Evolutionary conservation across 1,139 yeast genomes (phyloP).

Genomic region (Taphrina deformans): DNA sequence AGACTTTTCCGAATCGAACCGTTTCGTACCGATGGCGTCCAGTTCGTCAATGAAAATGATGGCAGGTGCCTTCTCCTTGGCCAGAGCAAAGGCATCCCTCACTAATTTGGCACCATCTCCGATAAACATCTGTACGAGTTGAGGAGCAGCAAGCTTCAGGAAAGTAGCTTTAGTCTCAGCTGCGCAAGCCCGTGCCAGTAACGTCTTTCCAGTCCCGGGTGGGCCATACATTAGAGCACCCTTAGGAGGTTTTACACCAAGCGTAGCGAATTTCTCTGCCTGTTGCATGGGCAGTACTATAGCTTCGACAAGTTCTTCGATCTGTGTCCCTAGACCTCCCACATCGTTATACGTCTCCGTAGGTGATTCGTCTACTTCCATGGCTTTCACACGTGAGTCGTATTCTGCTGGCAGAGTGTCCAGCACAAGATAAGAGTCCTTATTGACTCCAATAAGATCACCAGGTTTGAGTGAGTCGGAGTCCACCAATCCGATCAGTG

Average conservation of each 20-base stretch:
- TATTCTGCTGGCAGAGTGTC: slow-evolving; percentile 97
- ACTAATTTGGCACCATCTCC: slow-evolving; percentile 99
- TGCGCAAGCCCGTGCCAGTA: slow-evolving; percentile 97
- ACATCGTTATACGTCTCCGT: slow-evolving; percentile 95
- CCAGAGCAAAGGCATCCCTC: slow-evolving; percentile 97
- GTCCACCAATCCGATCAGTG: slow-evolving; percentile 92
- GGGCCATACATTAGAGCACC: slow-evolving; percentile 96
- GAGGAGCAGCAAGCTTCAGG: slow-evolving; percentile 95
- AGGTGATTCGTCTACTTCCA: slow-evolving; percentile 99
- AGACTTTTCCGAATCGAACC: slow-evolving; percentile 94
- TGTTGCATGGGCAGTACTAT: slow-evolving; percentile 98
- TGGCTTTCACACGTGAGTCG: slow-evolving; percentile 95
- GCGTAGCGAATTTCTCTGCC: slow-evolving; percentile 87
- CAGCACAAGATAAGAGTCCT: slow-evolving; percentile 88
- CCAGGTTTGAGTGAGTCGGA: slow-evolving; percentile 87
- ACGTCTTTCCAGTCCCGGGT: slow-evolving; percentile 98
- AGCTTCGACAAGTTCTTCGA: slow-evolving; percentile 96
- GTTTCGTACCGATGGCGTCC: slow-evolving; percentile 98
- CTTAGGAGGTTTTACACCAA: slow-evolving; percentile 96
- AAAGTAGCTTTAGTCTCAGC: slow-evolving; percentile 99
- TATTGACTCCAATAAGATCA: slow-evolving; percentile 95
- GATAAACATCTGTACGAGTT: slow-evolving; percentile 96
- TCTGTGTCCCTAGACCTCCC: slow-evolving; percentile 97
- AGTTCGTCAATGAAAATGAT: slow-evolving; percentile 95
- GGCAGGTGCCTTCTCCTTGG: slow-evolving; percentile 97